Conservation (phyloP, 257 asterid species). For the Striga asiatica region DNA sequence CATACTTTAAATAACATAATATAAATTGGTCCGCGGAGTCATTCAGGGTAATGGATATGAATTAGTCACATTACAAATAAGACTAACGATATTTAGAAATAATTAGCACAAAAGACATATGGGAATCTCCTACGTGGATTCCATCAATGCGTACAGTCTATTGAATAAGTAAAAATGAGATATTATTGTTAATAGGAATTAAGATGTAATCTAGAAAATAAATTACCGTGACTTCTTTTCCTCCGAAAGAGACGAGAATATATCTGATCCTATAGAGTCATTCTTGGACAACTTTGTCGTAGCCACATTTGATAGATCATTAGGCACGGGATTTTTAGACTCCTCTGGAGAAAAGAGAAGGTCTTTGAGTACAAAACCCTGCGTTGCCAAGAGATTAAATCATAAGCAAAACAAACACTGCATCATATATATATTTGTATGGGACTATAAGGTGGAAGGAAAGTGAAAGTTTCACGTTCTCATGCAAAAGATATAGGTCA, state of each 20-base stretch:
- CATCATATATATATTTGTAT: not conserved
- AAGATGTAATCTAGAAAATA: constrained; percentile 4
- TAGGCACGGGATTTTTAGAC: constrained; percentile 15
- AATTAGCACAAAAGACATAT: not conserved
- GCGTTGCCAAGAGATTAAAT: constrained; percentile 21
- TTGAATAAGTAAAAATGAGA: constrained; percentile 5
- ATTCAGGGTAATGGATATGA: not conserved
- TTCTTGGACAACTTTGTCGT: constrained; percentile 21
- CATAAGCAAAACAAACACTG: constrained; percentile 10
- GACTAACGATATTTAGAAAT: not conserved
- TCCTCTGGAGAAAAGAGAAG: constrained; percentile 45
- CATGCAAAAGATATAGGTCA: not conserved
- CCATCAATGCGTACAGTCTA: not conserved
- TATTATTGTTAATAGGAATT: not conserved
- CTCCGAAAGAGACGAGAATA: constrained; percentile 41
- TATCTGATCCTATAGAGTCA: constrained; percentile 33
- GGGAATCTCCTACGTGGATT: not conserved
- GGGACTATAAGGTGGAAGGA: not conserved
- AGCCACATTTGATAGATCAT: constrained; percentile 16
- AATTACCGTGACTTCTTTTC: constrained; percentile 44
- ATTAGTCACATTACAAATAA: not conserved
- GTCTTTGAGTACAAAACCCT: constrained; percentile 69
- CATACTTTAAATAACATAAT: not conserved
- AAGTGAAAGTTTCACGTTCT: not conserved
- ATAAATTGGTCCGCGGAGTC: not conserved